Evolutionary conservation across 2,329 filamentous ascomycete genomes (phyloP), one percentile per base, ranked within the genome.

Genomic region (Hypoxylon sp.): DNA sequence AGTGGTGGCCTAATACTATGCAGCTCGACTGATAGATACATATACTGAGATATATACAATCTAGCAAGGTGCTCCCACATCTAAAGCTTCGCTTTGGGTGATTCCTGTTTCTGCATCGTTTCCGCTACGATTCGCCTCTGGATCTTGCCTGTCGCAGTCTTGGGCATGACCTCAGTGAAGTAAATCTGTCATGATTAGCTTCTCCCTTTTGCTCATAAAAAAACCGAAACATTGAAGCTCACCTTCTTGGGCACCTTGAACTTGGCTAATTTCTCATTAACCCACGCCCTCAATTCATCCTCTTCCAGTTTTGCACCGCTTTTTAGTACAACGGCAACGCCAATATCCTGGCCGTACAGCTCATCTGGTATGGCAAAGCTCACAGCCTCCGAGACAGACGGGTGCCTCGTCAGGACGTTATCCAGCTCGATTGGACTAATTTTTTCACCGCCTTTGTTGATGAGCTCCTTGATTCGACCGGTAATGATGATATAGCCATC

Each of bases 91-190:
- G 86, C 82, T 78, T 85, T 87, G 59, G 80, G 79, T 61, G 72
- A 70, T 46, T 90, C 89, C 78, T 90, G 87, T 84, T 92, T 92
- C 80, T 91, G 84, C 92, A 97, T 95, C 31, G 88, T 88, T 80
- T 95, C 92, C 13, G 93, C 93, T n/a, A 97, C 93, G 75, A 94
- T 93, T 69, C 92, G 87, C 68, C 93, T 85, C 81, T 97, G 93
- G 65, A 97, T 92, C 85, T 97, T 97, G 62, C 93, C 93, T 5
- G 93, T 97, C n/a, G 93, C 93, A 3, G 94, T 95, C 86, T 97
- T 97, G 70, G 93, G 93, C 89, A 97, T 97, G 71, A 91, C 83
- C 64, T 93, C 87, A 37, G 93, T 93, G 74, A 96, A 94, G 83
- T 92, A 96, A 37, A 94, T 84, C 90, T 92, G 29, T 35, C 4